A percentile compares a stretch with the other conserved stretches of the same genome.
Conservation (phyloP, 2,329 filamentous ascomycete species). For the Hypoxylon sp. region DNA sequence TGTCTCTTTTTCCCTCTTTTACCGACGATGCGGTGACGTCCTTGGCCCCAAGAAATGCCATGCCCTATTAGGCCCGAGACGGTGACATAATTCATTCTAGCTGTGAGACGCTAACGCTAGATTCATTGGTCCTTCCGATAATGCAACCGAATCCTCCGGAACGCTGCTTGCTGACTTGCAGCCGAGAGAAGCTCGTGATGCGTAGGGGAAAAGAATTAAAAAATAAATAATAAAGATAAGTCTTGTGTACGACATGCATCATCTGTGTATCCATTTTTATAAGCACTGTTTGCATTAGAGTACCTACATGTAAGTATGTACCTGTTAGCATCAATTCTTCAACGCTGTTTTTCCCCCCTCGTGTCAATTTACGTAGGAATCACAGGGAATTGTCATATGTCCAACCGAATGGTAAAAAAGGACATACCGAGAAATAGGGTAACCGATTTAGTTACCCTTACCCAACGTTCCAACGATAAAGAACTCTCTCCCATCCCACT, state of each 20-base stretch:
- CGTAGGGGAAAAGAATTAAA: constrained; percentile 7
- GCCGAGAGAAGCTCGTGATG: constrained; percentile 36
- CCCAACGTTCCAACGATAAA: neutral
- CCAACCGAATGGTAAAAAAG: neutral
- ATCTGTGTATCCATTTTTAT: constrained; percentile 9
- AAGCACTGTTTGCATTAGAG: neutral
- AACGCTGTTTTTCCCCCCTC: neutral
- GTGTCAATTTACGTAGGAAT: neutral
- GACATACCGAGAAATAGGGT: neutral
- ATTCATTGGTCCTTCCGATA: constrained; percentile 40
- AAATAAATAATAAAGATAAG: constrained; percentile 6
- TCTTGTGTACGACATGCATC: constrained; percentile 14
- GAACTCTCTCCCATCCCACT: constrained; percentile 4
- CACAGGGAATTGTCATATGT: neutral
- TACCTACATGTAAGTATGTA: neutral
- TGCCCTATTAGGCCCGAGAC: constrained; percentile 39
- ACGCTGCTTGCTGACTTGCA: constrained; percentile 43
- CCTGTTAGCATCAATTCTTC: neutral
- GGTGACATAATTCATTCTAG: constrained; percentile 44
- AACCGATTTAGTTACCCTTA: constrained; percentile 6
- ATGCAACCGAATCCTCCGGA: constrained; percentile 45
- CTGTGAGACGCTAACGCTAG: constrained; percentile 38
- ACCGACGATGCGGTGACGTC: constrained; percentile 45
- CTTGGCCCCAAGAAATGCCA: constrained; percentile 40
- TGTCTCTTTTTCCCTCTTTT: constrained; percentile 26